Conservation (phyloP, 1,284 basidiomycete genomes). For the Irpex sp. region DNA sequence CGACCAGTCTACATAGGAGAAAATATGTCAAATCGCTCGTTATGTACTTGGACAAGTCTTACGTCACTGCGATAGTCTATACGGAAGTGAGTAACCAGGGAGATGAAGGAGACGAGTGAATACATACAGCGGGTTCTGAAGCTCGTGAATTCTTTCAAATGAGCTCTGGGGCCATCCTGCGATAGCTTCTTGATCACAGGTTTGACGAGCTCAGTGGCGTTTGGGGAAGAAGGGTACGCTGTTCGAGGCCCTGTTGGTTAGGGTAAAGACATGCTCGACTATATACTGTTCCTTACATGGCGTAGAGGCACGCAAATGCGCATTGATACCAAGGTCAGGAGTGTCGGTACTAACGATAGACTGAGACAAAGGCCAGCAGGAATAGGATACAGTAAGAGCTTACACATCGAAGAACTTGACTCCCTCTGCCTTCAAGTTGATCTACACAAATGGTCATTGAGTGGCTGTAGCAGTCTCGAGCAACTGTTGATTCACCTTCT, state of each 20-base stretch:
- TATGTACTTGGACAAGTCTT: slow-evolving; percentile 19
- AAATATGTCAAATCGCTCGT: slow-evolving; percentile 12
- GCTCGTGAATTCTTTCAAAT: slow-evolving; percentile 71
- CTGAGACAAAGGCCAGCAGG: slow-evolving; percentile 17
- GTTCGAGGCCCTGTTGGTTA: slow-evolving; percentile 8
- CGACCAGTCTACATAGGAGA: slow-evolving; percentile 58
- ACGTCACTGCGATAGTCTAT: slow-evolving; percentile 79
- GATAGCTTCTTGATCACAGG: slow-evolving; percentile 65
- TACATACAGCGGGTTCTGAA: slow-evolving; percentile 68
- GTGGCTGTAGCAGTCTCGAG: neutral
- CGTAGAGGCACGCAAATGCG: slow-evolving; percentile 31
- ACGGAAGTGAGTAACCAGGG: slow-evolving; percentile 35
- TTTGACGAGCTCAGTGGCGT: slow-evolving; percentile 53
- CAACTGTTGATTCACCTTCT: slow-evolving; percentile 53
- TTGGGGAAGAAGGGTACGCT: slow-evolving; percentile 57
- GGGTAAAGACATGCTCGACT: neutral
- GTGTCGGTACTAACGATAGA: slow-evolving; percentile 65
- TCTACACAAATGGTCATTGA: slow-evolving; percentile 40
- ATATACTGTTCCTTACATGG: slow-evolving; percentile 33
- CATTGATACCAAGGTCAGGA: slow-evolving; percentile 51
- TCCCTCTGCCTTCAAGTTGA: slow-evolving; percentile 72
- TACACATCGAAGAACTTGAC: slow-evolving; percentile 88
- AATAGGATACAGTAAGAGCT: slow-evolving; percentile 20
- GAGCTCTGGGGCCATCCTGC: slow-evolving; percentile 61
- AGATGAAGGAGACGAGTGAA: slow-evolving; percentile 15